phyloP scores from a whole-genome alignment of 1,284 basidiomycete species.

The Trichosporon coremiiforme region DNA sequence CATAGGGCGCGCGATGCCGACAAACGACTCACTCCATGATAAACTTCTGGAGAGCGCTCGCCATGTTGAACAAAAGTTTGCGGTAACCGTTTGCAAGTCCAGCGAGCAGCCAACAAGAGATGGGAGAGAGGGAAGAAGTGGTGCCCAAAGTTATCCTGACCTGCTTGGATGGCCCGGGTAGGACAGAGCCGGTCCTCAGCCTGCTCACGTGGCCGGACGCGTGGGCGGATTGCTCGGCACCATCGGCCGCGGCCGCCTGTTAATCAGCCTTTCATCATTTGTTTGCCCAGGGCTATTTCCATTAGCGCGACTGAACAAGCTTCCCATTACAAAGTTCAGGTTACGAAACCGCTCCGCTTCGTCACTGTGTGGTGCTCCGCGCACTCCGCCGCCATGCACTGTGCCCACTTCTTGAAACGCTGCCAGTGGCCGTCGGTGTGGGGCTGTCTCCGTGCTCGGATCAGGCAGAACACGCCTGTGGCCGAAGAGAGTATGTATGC shows the following conservation, averaged over 20 bases:
- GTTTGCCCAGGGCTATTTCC: not conserved
- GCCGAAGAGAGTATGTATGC: too few species aligned
- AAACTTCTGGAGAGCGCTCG: conserved; percentile 30
- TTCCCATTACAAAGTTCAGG: not conserved
- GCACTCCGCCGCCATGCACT: not conserved
- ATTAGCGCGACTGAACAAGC: not conserved
- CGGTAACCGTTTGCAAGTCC: not conserved
- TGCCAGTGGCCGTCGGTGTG: too few species aligned
- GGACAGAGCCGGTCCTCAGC: conserved; percentile 13
- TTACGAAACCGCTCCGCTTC: not conserved
- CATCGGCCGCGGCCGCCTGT: conserved; percentile 13
- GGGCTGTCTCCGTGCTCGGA: too few species aligned
- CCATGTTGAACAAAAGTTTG: conserved; percentile 22
- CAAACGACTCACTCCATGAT: conserved; percentile 31
- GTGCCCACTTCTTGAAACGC: not conserved
- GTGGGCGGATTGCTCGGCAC: conserved; percentile 4
- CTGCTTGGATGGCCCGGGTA: not conserved
- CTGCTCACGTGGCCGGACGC: not conserved
- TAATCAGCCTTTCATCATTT: not conserved
- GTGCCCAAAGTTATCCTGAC: conserved; percentile 14
- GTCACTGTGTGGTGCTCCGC: not conserved
- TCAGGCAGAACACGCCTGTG: too few species aligned
- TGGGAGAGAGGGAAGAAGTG: conserved; percentile 10
- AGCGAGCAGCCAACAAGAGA: conserved; percentile 2
- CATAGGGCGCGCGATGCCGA: too few species aligned